Evolutionary conservation across 208 protist species (phyloP), one percentile per base, ranked within the genome.

Genomic region (Trypanosoma melophagium): DNA sequence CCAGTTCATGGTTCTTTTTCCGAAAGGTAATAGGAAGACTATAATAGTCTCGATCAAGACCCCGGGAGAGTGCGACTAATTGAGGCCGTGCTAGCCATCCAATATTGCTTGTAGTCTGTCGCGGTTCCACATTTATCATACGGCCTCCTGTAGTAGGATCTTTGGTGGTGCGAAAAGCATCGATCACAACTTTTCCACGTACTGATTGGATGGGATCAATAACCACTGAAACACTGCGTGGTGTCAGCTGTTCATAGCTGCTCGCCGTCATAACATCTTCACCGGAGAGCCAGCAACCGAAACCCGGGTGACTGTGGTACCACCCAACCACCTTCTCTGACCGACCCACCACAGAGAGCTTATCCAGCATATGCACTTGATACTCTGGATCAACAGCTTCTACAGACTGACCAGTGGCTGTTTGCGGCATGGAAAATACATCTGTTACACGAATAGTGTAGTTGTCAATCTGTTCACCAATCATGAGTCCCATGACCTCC

Each of bases 251-350:
- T 80, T 99, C 99, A 76, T 99, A 99, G 59, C 80, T 84, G 25
- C 76, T 86, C 65, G 99, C 99, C 25, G 99, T 99, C 79, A 99
- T 99, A 28, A 99, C 94, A 90, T 99, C 99, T 59, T 99, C 98
- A 49, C 95, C 94, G 28, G 98, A 99, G 9, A 99, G 95, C 99
- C 99, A 99, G 89, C 98, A 99, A 21, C 99, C 99, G 80, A 99
- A 99, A 31, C 99, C 99, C 17, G 99, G 99, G 79, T 99, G 99
- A 61, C 96, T 99, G 78, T 99, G 99, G 86, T 99, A 99, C 99
- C 99, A 99, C 13, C 99, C 99, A 24, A 99, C 99, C 45, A 99
- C 98, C 69, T 99, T 99, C 77, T 99, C 99, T 47, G 96, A 89
- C 45, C 97, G 91, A 7, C 97, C 98, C 12, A 99, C 99, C 56